Evolutionary conservation across 2,329 filamentous ascomycete genomes (phyloP).

Genomic region (Ophiosphaerella narmari): DNA sequence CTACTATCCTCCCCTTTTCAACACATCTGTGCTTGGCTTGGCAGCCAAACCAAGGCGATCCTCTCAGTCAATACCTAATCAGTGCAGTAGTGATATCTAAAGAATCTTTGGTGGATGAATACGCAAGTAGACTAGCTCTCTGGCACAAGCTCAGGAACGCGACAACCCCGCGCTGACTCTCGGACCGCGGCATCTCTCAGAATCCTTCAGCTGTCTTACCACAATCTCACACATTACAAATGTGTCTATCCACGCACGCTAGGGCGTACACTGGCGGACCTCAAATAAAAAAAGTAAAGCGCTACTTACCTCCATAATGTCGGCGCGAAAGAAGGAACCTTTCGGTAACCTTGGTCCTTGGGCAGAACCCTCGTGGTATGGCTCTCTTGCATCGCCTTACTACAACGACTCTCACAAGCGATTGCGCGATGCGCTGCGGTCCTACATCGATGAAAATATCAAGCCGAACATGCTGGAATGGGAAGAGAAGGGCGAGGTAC

Average conservation of each 20-base stretch:
- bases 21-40: no score
- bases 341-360: slow-evolving; percentile 49
- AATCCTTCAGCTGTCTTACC: neutral
- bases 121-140: no score
- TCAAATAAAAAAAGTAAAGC: slow-evolving; percentile 14
- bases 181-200: slow-evolving; percentile 19
- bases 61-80: no score
- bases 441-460: slow-evolving; percentile 64
- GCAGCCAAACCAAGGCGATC: no score
- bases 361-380: slow-evolving; percentile 54
- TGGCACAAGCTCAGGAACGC: neutral
- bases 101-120: no score
- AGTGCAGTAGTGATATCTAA: no score
- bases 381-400: slow-evolving; percentile 61
- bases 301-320: slow-evolving; percentile 23
- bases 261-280: slow-evolving; percentile 9
- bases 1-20: neutral
- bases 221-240: slow-evolving; percentile 1
- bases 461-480: slow-evolving; percentile 65
- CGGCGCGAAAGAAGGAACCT: slow-evolving; percentile 29
- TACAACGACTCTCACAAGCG: slow-evolving; percentile 65
- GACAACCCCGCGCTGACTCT: slow-evolving; percentile 10
- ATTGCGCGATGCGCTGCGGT: slow-evolving; percentile 61
- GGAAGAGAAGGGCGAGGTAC: slow-evolving; percentile 59
- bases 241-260: neutral